Conservation (phyloP, 1,284 basidiomycete genomes). For the Vanrija humicola region DNA sequence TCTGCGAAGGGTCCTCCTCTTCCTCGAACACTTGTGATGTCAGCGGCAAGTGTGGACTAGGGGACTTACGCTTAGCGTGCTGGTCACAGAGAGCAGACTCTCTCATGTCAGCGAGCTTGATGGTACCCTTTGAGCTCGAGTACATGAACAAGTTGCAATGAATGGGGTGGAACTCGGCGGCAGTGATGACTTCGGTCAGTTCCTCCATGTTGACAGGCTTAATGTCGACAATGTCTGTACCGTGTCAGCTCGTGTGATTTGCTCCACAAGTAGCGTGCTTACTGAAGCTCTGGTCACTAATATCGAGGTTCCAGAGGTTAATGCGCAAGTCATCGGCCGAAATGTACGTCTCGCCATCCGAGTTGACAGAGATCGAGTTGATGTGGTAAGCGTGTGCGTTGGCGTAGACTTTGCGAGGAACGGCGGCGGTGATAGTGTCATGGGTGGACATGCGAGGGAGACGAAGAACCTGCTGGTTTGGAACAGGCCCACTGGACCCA, state of each 20-base stretch:
- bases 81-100: slow-evolving; percentile 95
- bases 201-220: slow-evolving; percentile 99
- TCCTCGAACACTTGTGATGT: slow-evolving; percentile 87
- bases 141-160: slow-evolving; percentile 99
- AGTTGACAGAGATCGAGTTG: slow-evolving; percentile 99
- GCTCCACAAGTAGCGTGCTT: slow-evolving; percentile 47
- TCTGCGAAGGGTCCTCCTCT: slow-evolving; percentile 93
- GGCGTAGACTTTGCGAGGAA: slow-evolving; percentile 97
- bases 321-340: slow-evolving; percentile 95
- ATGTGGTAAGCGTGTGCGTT: slow-evolving; percentile 99
- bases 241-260: background rate
- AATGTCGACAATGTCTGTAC: slow-evolving; percentile 96
- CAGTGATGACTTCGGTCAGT: slow-evolving; percentile 98
- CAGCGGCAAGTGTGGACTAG: slow-evolving; percentile 8
- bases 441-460: slow-evolving; percentile 87
- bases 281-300: slow-evolving; percentile 99
- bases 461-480: slow-evolving; percentile 59
- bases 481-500: slow-evolving; percentile 52
- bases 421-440: slow-evolving; percentile 97
- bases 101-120: slow-evolving; percentile 99
- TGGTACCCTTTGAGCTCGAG: slow-evolving; percentile 98
- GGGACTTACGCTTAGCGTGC: slow-evolving; percentile 83
- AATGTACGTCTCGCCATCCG: slow-evolving; percentile 98
- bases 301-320: slow-evolving; percentile 98
- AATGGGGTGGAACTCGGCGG: slow-evolving; percentile 95